Conservation (phyloP, 371 early-diverging fungal genomes). For the Polyrhizophydium stewartii region DNA sequence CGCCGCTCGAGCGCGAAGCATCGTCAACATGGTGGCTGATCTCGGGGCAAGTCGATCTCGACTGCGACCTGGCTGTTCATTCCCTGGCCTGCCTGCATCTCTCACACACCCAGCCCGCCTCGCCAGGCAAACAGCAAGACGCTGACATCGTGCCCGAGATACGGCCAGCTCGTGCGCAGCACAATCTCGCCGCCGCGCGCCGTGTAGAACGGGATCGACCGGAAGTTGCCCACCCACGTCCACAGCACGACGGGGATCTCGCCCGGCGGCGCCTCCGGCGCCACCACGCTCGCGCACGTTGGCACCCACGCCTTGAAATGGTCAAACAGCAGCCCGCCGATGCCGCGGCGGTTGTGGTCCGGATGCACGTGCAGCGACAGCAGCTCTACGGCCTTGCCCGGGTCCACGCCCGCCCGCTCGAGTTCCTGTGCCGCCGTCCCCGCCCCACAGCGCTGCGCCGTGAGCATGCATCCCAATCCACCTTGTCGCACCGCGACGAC, state of each 20-base stretch:
- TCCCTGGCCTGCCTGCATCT: too few species aligned
- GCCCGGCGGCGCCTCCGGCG: background rate
- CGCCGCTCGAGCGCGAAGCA: too few species aligned
- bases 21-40: too few species aligned
- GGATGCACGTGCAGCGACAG: background rate
- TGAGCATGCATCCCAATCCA: background rate
- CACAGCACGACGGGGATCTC: background rate
- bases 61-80: too few species aligned
- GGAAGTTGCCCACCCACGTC: background rate
- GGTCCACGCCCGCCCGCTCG: background rate
- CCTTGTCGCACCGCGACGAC: too few species aligned
- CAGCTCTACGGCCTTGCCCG: background rate
- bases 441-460: background rate
- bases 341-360: background rate
- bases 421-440: background rate
- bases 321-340: background rate
- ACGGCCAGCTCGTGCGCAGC: background rate
- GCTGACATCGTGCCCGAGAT: background rate
- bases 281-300: background rate
- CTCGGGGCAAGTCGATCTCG: too few species aligned
- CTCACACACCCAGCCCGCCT: too few species aligned
- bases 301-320: background rate
- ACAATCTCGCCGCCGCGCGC: background rate
- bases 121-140: background rate
- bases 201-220: constrained; percentile 1